Evolutionary conservation across 352 stramenopile genomes (phyloP).

Genomic region (Phytopythium montanum): DNA sequence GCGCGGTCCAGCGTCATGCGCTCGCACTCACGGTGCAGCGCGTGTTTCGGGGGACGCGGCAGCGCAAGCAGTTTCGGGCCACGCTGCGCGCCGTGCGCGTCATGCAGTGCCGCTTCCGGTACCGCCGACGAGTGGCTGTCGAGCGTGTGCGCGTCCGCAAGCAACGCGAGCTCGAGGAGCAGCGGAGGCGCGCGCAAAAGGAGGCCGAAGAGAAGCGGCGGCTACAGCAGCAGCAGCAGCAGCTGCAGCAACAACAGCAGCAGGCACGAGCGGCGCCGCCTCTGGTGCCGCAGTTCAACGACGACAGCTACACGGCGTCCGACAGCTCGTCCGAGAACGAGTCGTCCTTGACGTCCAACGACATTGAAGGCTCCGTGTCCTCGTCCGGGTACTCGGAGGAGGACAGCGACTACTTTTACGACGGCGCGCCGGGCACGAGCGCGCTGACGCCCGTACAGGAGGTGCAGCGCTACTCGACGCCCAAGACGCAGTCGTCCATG

Average conservation of each 20-base stretch:
- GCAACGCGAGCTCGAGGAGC: conserved; percentile 18
- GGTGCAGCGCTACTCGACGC: conserved; percentile 23
- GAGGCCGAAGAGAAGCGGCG: conserved; percentile 13
- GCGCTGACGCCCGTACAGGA: conserved; percentile 7
- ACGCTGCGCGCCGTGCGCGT: conserved; percentile 53
- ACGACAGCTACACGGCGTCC: conserved; percentile 67
- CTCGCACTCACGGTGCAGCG: conserved; percentile 44
- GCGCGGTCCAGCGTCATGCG: conserved; percentile 22
- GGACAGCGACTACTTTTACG: conserved; percentile 46
- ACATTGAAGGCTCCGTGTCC: conserved; percentile 54
- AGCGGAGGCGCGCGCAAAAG: conserved; percentile 21
- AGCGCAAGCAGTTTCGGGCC: conserved; percentile 48
- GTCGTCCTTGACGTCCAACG: conserved; percentile 58
- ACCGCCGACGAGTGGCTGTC: conserved; percentile 21
- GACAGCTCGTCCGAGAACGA: conserved; percentile 46
- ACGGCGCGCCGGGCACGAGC: conserved; percentile 1
- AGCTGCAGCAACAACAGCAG: conserved; percentile 22
- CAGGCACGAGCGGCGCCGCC: conserved; percentile 10
- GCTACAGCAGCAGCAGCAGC: conserved; percentile 14
- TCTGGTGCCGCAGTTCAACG: conserved; percentile 34
- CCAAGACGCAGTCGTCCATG: conserved; percentile 45
- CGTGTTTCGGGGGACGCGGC: conserved; percentile 49
- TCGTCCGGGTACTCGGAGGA: conserved; percentile 47
- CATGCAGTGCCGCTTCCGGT: conserved; percentile 72
- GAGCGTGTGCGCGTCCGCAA: conserved; percentile 13